Evolutionary conservation across 2,329 filamentous ascomycete species (phyloP).

Genomic region (Exophiala lecanii-corni): DNA sequence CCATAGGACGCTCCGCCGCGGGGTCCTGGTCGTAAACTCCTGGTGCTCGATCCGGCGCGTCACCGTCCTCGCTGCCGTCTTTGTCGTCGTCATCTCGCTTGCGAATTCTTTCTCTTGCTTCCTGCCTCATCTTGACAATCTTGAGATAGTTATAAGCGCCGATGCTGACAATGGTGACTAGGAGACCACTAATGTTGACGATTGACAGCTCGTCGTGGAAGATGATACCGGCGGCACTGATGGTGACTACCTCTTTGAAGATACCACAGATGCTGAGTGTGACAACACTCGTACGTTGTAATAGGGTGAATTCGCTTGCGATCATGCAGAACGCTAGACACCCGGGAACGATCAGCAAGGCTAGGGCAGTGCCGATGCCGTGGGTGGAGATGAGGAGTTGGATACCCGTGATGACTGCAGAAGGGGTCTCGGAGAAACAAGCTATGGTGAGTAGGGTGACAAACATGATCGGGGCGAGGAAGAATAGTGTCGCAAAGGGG

Average conservation of each 20-base stretch:
- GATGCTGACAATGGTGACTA: slow-evolving; percentile 87
- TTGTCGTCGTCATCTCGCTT: slow-evolving; percentile 24
- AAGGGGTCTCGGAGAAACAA: slow-evolving; percentile 76
- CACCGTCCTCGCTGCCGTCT: slow-evolving; percentile 5
- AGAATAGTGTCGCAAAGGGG: slow-evolving; percentile 95
- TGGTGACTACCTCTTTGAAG: slow-evolving; percentile 98
- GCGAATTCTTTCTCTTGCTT: slow-evolving; percentile 52
- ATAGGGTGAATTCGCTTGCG: slow-evolving; percentile 86
- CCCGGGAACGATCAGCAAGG: slow-evolving; percentile 83
- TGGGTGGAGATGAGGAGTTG: slow-evolving; percentile 59
- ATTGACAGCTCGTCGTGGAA: slow-evolving; percentile 84
- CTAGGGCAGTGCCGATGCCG: slow-evolving; percentile 61
- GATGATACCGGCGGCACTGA: slow-evolving; percentile 77
- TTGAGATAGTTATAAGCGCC: slow-evolving; percentile 92
- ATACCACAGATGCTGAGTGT: slow-evolving; percentile 95
- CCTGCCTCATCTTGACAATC: slow-evolving; percentile 77
- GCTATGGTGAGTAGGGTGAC: slow-evolving; percentile 72
- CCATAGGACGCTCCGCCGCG: no score
- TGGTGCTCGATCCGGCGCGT: no score
- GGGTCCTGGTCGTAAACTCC: no score
- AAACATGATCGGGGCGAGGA: slow-evolving; percentile 97
- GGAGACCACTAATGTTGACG: slow-evolving; percentile 79
- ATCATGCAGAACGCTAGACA: slow-evolving; percentile 95
- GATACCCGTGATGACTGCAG: slow-evolving; percentile 63
- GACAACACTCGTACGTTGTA: slow-evolving; percentile 92